Percentiles rank a stretch among this genome's conserved stretches.
Conservation (phyloP, 495 filamentous ascomycete genomes). For the Symbiotaphrina buchneri region DNA sequence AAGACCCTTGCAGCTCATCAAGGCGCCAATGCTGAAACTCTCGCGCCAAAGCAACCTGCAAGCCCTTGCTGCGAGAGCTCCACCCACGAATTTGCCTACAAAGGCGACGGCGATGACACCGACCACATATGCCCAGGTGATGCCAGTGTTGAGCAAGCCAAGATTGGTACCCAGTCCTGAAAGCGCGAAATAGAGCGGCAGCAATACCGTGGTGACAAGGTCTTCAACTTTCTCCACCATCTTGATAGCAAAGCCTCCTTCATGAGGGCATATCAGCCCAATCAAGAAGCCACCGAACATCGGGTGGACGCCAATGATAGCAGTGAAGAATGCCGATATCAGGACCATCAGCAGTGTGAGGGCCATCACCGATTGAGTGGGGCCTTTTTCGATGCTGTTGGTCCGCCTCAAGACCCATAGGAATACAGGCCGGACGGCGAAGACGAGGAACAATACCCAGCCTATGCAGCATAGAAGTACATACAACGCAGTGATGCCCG, state of each 20-base stretch:
- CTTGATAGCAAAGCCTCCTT: constrained; percentile 86
- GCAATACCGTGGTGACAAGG: constrained; percentile 65
- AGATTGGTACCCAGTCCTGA: constrained; percentile 82
- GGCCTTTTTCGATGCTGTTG: constrained; percentile 72
- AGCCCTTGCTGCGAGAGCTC: constrained; percentile 52
- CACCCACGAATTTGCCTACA: constrained; percentile 64
- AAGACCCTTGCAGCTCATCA: constrained; percentile 97
- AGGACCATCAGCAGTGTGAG: constrained; percentile 64
- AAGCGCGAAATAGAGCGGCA: constrained; percentile 88
- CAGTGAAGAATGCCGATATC: constrained; percentile 83
- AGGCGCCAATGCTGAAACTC: constrained; percentile 68
- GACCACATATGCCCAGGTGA: constrained; percentile 83
- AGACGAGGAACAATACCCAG: constrained; percentile 59
- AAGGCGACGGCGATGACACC: constrained; percentile 72
- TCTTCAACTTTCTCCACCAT: constrained; percentile 94
- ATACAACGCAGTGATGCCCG: constrained; percentile 68
- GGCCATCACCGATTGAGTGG: constrained; percentile 66
- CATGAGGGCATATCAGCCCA: constrained; percentile 82
- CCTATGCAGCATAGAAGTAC: constrained; percentile 57
- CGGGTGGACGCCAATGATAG: constrained; percentile 75
- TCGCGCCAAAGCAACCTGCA: constrained; percentile 83
- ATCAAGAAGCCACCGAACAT: constrained; percentile 82
- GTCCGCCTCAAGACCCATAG: constrained; percentile 48
- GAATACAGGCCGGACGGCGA: constrained; percentile 56
- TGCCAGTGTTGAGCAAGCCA: constrained; percentile 60